Evolutionary conservation across 345 rosid genomes (phyloP).

Genomic region (Corymbia maculata): DNA sequence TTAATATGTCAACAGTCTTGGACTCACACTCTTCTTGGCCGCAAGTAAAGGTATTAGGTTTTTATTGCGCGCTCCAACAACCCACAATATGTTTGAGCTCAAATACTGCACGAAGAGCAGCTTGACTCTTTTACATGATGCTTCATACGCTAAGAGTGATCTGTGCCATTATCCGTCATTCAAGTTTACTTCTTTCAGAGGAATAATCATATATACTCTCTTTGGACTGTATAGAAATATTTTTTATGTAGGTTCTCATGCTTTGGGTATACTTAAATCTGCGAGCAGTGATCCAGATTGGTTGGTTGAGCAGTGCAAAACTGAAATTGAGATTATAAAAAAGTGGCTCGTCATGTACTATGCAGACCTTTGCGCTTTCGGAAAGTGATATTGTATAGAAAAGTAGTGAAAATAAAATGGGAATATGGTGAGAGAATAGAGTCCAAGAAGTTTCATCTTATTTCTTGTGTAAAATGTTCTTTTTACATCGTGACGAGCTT

Average conservation of each 20-base stretch:
- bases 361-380: background rate
- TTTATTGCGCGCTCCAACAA: too few species aligned
- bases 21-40: too few species aligned
- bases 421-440: background rate
- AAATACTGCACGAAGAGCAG: too few species aligned
- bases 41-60: too few species aligned
- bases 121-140: too few species aligned
- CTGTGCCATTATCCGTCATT: too few species aligned
- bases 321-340: slow-evolving; percentile 3
- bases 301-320: slow-evolving; percentile 14
- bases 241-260: slow-evolving; percentile 16
- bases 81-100: too few species aligned
- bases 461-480: background rate
- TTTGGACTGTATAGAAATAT: background rate
- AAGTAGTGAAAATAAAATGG: background rate
- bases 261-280: slow-evolving; percentile 11
- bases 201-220: background rate
- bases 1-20: too few species aligned
- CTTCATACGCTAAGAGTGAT: too few species aligned
- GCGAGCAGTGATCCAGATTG: slow-evolving; percentile 9
- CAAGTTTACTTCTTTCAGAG: background rate
- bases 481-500: background rate
- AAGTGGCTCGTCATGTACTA: slow-evolving; percentile 13
- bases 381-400: background rate
- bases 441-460: background rate